These are phyloP conservation scores for Starmerella scarabaei DNA, from an alignment of 805 yeast genomes.

Conservation along the genomic window DNA sequence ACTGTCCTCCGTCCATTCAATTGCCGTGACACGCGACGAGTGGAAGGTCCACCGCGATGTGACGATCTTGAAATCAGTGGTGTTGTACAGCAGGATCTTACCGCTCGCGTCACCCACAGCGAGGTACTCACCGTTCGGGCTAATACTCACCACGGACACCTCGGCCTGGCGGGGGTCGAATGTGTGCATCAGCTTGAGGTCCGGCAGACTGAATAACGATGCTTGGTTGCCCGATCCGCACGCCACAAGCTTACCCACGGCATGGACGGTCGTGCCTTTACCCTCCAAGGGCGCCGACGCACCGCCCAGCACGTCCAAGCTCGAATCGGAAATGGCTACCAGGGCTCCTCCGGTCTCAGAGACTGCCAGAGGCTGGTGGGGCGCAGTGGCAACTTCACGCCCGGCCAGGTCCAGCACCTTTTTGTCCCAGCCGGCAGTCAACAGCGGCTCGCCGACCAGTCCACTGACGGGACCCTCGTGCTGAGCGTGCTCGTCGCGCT, in stretches of 20 bases:
- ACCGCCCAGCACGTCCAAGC: conserved; percentile 31
- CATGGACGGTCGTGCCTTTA: conserved; percentile 23
- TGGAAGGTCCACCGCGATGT: conserved; percentile 96
- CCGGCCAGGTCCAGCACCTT: conserved; percentile 36
- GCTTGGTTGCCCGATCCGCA: conserved; percentile 39
- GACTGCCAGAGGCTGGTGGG: conserved; percentile 30
- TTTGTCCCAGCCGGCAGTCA: conserved; percentile 76
- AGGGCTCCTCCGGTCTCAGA: conserved; percentile 29
- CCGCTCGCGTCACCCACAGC: conserved; percentile 87
- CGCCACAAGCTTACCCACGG: conserved; percentile 33
- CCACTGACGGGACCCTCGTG: conserved; percentile 63
- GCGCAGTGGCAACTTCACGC: conserved; percentile 30
- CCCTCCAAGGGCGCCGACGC: conserved; percentile 4
- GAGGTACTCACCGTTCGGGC: conserved; percentile 52
- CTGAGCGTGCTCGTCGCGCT: conserved; percentile 25
- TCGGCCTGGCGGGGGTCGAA: conserved; percentile 43
- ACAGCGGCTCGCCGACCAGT: conserved; percentile 31
- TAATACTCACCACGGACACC: conserved; percentile 50
- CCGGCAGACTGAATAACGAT: conserved; percentile 30
- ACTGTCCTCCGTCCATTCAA: conserved; percentile 68
- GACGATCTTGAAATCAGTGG: conserved; percentile 37
- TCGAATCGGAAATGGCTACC: conserved; percentile 35
- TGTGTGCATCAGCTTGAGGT: conserved; percentile 25
- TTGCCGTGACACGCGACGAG: conserved; percentile 62
- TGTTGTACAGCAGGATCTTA: conserved; percentile 61